Evolutionary conservation across 1,284 basidiomycete species (phyloP).

Genomic region (Tranzscheliella williamsii): DNA sequence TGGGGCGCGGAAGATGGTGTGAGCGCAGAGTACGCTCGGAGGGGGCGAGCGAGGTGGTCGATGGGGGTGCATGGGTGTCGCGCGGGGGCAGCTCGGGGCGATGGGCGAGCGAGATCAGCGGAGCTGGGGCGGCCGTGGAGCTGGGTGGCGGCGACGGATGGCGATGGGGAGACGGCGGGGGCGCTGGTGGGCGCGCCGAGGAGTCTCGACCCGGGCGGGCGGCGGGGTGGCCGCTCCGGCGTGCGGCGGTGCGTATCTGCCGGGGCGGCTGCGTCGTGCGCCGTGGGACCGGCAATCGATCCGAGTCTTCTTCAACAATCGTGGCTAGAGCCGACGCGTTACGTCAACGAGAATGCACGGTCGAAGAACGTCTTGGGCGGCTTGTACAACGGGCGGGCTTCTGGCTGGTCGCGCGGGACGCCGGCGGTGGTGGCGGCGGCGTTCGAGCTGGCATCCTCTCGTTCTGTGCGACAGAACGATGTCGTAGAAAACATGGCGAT

Average conservation of each 20-base stretch:
- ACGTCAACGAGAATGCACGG: conserved; percentile 19
- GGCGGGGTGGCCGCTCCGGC: too few species aligned
- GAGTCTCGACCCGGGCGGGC: background rate
- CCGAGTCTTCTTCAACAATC: background rate
- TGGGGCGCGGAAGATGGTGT: too few species aligned
- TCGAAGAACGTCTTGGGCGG: conserved; percentile 31
- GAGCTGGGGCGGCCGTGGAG: too few species aligned
- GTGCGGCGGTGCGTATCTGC: too few species aligned
- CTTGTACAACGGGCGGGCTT: conserved; percentile 9
- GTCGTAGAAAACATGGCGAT: background rate
- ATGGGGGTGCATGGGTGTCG: too few species aligned
- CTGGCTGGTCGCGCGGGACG: conserved; percentile 1
- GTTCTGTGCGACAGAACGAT: too few species aligned
- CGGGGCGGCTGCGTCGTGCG: too few species aligned
- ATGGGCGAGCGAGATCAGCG: too few species aligned
- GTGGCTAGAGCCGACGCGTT: background rate
- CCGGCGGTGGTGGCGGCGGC: background rate
- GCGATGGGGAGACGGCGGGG: background rate
- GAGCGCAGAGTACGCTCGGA: too few species aligned
- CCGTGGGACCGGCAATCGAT: background rate
- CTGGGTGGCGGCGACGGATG: too few species aligned
- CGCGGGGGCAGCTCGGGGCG: too few species aligned
- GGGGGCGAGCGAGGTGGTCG: too few species aligned
- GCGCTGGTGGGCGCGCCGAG: background rate
- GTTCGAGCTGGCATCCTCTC: conserved; percentile 1